A percentile compares a stretch with the other conserved stretches of the same genome.
These are phyloP conservation scores for Quillaja saponaria DNA, from an alignment of 306 rosid species.

Conservation along the genomic window DNA sequence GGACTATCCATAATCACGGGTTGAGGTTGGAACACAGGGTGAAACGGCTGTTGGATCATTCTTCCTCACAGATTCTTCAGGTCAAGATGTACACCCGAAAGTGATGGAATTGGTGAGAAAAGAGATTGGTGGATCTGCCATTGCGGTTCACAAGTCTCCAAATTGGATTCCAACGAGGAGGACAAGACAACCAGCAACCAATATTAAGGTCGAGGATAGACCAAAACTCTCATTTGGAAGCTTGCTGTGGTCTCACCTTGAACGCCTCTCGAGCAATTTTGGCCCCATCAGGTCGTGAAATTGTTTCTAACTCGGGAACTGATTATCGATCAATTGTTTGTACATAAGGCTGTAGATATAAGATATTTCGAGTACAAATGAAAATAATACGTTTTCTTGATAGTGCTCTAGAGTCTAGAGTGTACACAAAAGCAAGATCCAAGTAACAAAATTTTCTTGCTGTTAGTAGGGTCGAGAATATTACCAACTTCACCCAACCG, in stretches of 20 bases:
- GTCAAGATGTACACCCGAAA: constrained; percentile 48
- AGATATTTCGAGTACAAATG: no score
- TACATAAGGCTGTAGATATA: no score
- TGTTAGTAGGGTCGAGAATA: no score
- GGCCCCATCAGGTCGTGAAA: constrained; percentile 45
- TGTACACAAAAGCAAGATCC: no score
- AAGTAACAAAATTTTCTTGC: no score
- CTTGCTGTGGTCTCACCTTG: constrained; percentile 76
- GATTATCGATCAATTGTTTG: not conserved
- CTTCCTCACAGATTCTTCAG: constrained; percentile 62
- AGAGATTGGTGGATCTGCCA: constrained; percentile 64
- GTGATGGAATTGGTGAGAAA: constrained; percentile 49
- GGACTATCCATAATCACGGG: constrained; percentile 65
- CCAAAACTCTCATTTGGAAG: constrained; percentile 61
- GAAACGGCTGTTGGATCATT: constrained; percentile 70
- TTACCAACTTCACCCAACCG: no score
- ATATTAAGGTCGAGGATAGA: constrained; percentile 21
- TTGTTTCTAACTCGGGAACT: not conserved
- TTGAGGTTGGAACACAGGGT: constrained; percentile 50
- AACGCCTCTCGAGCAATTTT: constrained; percentile 59
- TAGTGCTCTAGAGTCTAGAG: no score
- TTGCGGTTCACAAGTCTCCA: constrained; percentile 49
- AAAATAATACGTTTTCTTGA: no score
- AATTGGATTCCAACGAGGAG: constrained; percentile 32
- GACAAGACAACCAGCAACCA: not conserved